Evolutionary conservation across 441 rosid genomes (phyloP).

Genomic region (Corymbia citriodora): DNA sequence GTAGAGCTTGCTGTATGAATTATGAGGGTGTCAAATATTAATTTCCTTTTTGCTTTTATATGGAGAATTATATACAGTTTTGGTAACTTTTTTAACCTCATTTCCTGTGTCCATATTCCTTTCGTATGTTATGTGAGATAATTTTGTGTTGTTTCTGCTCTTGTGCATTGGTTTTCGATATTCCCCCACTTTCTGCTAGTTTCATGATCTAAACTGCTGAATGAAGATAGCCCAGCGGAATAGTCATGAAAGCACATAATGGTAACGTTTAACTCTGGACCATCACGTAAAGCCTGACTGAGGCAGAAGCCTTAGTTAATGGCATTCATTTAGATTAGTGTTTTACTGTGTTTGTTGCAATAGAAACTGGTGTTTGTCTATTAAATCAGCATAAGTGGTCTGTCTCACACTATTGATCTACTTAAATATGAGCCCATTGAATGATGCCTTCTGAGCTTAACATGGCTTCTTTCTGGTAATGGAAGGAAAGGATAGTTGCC

Average conservation of each 20-base stretch:
- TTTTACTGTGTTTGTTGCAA: neutral
- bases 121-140: neutral
- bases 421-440: neutral
- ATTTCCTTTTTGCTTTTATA: neutral
- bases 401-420: neutral
- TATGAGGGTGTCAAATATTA: neutral
- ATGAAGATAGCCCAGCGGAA: neutral
- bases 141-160: neutral
- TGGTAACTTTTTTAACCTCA: neutral
- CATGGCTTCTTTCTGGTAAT: neutral
- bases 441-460: neutral
- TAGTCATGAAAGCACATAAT: neutral
- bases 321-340: neutral
- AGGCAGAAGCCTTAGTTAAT: neutral
- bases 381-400: neutral
- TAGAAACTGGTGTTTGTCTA: neutral
- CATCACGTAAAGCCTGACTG: neutral
- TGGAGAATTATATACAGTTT: neutral
- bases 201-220: neutral
- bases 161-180: neutral
- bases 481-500: neutral
- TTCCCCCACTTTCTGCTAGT: neutral
- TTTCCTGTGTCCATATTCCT: neutral
- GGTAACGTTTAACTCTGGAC: neutral
- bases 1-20: neutral